Evolutionary conservation across 2,329 filamentous ascomycete genomes (phyloP).

Genomic region (Verticillium longisporum): DNA sequence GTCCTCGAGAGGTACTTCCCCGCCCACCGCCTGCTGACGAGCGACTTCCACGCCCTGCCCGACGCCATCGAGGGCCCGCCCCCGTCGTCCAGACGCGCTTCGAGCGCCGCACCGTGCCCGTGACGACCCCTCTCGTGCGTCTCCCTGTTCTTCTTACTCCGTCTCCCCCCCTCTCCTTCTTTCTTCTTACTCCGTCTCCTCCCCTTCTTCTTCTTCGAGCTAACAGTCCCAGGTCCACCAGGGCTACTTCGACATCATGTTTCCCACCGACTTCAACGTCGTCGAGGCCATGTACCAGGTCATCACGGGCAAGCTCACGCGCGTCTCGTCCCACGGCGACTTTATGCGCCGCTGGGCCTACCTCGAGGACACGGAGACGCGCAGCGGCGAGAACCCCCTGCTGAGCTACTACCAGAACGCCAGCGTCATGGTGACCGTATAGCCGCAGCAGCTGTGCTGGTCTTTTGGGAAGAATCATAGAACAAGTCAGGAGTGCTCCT

Average conservation of each 20-base stretch:
- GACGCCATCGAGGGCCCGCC: conserved; percentile 72
- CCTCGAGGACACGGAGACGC: conserved; percentile 80
- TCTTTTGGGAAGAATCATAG: no score
- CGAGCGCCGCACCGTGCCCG: conserved; percentile 77
- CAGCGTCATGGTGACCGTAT: conserved; percentile 83
- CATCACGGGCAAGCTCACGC: conserved; percentile 85
- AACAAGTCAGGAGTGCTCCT: no score
- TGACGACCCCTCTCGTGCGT: conserved; percentile 81
- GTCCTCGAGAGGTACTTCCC: conserved; percentile 85
- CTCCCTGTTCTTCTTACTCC: no score
- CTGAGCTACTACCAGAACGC: conserved; percentile 94
- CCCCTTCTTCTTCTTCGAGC: background rate
- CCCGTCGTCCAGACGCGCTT: conserved; percentile 96
- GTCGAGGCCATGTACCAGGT: conserved; percentile 89
- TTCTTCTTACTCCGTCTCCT: no score
- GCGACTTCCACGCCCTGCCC: conserved; percentile 83
- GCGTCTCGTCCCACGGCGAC: conserved; percentile 79
- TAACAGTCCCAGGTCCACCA: conserved; percentile 74
- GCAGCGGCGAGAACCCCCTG: conserved; percentile 88
- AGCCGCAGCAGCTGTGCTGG: conserved; percentile 21
- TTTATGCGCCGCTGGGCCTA: conserved; percentile 89
- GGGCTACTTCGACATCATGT: conserved; percentile 98
- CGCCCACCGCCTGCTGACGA: conserved; percentile 77
- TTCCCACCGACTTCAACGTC: conserved; percentile 89
- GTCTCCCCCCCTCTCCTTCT: no score